These are phyloP conservation scores for Pseudocercospora cruenta DNA, from an alignment of 2,329 filamentous ascomycete species.

Conservation along the genomic window DNA sequence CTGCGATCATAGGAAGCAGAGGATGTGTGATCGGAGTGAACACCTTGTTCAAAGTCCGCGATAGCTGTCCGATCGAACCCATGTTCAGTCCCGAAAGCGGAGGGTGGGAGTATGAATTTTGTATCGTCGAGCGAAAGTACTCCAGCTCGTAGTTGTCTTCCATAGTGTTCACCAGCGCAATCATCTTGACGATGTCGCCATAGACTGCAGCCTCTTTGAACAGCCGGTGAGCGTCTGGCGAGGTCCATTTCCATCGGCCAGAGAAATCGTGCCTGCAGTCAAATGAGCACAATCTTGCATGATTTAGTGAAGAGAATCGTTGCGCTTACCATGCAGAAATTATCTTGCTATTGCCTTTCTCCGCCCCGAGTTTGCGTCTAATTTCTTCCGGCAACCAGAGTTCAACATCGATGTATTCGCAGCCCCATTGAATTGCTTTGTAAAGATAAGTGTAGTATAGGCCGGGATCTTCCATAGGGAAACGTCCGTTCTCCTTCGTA, in stretches of 20 bases:
- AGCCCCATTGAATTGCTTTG: constrained; percentile 83
- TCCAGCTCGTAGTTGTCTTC: constrained; percentile 90
- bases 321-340: constrained; percentile 73
- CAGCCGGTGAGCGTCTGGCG: constrained; percentile 69
- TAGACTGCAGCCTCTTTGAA: constrained; percentile 74
- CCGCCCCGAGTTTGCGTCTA: constrained; percentile 66
- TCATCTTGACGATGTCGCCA: constrained; percentile 89
- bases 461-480: constrained; percentile 77
- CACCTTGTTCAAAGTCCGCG: constrained; percentile 79
- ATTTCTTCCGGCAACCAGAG: constrained; percentile 82
- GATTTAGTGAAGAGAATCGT: background rate
- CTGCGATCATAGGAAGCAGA: constrained; percentile 78
- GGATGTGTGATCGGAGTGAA: constrained; percentile 89
- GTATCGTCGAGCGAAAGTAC: constrained; percentile 80
- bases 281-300: background rate
- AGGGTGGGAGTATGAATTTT: constrained; percentile 69
- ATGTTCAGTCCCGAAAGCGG: constrained; percentile 85
- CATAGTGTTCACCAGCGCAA: constrained; percentile 76
- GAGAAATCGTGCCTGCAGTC: constrained; percentile 72
- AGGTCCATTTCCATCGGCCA: constrained; percentile 81
- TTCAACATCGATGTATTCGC: constrained; percentile 88
- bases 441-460: constrained; percentile 80
- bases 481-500: constrained; percentile 78
- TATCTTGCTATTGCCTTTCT: constrained; percentile 77
- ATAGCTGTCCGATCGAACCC: constrained; percentile 83